Base-by-base conservation (phyloP, 2,329 filamentous ascomycete genomes). In the Paraphoma chrysanthemicola region DNA sequence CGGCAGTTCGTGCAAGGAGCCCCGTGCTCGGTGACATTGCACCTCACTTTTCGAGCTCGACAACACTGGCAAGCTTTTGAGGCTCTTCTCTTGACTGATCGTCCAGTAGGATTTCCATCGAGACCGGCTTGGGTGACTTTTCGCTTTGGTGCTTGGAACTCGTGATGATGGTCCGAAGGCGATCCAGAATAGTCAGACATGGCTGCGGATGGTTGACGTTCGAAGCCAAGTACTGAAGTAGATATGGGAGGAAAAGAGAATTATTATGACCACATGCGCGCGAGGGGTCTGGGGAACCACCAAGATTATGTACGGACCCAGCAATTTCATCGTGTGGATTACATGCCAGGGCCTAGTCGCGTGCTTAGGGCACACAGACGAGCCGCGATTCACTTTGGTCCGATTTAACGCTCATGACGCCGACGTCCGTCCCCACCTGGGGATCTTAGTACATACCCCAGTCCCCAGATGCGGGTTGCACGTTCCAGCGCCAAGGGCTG, bases 21-120 rank as follows among this genome's bases (percentile, higher is more conserved):
- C 47, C 90, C 90, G 76, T 87, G 86, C 77, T 96, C 92, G 56
- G 95, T 92, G 54, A 97, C 93, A 80, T 97, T 93, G 81, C 93
- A 97, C 54, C 93, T 87, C 42, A 97, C 93, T 77, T 97, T 97
- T 72, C 93, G 88, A 54, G 90, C 88, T 69, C 93, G 86, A 78
- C 93, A 97, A 68, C 90, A 92, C 60, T 92, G 91, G 76, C 93
- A 97, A 16, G 93, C 93, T 67, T 94, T 91, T 9, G 93, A 92
- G n/a, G 93, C 93, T 72, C 93, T 86, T 70, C 93, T 86, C 79
- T 97, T 97, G 51, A 89, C 86, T 51, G 86, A 86, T 81, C 70
- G 82, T 56, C 79, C 77, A 55, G 72, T 75, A 57, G 77, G 74
- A 67, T 78, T 76, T 60, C 79, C 79, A 51, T 83, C 79, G 44